Evolutionary conservation across 202 grass and related monocot genomes (phyloP), one percentile per base, ranked within the genome.

Genomic region (Zoysia matrella): DNA sequence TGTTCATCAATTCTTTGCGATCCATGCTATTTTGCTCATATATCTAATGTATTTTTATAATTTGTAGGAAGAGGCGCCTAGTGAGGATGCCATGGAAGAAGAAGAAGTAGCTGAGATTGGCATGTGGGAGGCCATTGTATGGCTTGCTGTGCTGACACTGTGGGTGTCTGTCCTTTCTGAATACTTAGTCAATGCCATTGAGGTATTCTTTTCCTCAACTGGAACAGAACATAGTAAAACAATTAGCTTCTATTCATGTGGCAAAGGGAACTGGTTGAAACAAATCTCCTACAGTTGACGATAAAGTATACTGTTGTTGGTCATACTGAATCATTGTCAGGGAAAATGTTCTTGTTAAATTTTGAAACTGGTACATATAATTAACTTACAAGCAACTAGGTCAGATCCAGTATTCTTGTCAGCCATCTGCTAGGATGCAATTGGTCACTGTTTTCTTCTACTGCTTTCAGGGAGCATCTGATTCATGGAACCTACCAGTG

Each of bases 101-200:
- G 88, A 97, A 16, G 95, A 95, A 60, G 85, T 88, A 70, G 71
- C 90, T 7, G 95, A 98, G 45, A 88, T 98, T 76, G 87, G 91
- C 69, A 87, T 91, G 86, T 91, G 85, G 92, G 95, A 98, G 82
- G 89, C 95, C 50, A 71, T 93, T 74, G 58, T 65, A 51, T 98
- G 95, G 95, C 95, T 98, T 74, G 82, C 90, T 2, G 80, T 98
- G 46, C 86, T 98, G 76, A 95, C 92, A n/a, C 39, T 98, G 57
- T 98, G 90, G 85, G 75, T 98, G 44, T 98, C 95, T 56, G 41
- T 93, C 60, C 88, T 95, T 76, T 98, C 95, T 66, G 87, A 94
- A 55, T 98, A 98, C 67, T 78, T 98, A 69, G 92, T 98, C 76
- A 83, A 93, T 85, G 87, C 92, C 60, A 95, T 98, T 86, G 76